These are phyloP conservation scores for Cercospora brassicicola DNA, from an alignment of 2,329 filamentous ascomycete genomes.

Conservation along the genomic window DNA sequence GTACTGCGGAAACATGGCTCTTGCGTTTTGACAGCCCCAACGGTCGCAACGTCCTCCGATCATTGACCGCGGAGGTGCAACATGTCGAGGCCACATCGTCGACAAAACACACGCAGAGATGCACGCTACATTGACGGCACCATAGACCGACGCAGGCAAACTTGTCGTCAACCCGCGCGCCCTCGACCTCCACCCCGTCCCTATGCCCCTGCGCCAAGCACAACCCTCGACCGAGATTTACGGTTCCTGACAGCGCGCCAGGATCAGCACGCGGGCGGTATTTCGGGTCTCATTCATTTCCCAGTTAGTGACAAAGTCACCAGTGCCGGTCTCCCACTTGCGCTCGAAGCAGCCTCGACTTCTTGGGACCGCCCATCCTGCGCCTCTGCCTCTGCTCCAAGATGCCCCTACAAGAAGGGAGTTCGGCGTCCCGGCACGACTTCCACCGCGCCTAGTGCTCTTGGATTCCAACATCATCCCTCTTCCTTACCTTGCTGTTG, in stretches of 20 bases:
- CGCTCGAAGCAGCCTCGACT: not conserved
- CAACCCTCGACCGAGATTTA: not conserved
- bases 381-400: not conserved
- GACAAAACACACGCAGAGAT: not conserved
- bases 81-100: not conserved
- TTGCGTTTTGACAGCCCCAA: not conserved
- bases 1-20: not conserved
- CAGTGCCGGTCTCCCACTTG: not conserved
- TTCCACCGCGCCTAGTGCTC: not conserved
- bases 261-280: not conserved
- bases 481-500: not conserved
- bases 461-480: not conserved
- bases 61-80: not conserved
- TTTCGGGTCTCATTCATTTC: constrained; percentile 2
- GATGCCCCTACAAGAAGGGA: not conserved
- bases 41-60: not conserved
- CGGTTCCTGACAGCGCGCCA: not conserved
- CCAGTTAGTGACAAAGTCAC: not conserved
- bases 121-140: not conserved
- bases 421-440: not conserved
- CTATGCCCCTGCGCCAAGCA: not conserved
- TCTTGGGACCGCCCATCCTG: not conserved
- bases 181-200: not conserved
- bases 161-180: not conserved
- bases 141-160: not conserved